Evolutionary conservation across 108 stramenopile genomes (phyloP), one percentile per base, ranked within the genome.

Genomic region (Cyclotella atomus): DNA sequence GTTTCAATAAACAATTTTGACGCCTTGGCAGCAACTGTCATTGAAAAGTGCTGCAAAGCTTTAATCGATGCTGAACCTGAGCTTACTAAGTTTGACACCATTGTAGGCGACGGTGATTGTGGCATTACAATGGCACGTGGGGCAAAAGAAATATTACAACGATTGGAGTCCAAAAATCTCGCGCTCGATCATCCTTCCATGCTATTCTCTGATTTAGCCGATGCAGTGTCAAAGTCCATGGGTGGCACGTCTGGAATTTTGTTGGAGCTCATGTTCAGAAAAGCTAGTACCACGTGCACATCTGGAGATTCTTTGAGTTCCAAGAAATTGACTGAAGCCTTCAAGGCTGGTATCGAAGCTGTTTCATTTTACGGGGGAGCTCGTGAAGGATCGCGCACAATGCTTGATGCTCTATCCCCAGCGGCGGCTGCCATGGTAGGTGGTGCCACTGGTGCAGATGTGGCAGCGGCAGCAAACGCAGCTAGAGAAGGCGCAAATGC

Each of bases 81-180:
- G 12, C 76, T 97, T 16, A 97, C 95, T 6, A 89, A 89, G 53
- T 94, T 88, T 70, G 95, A 96, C 68, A 88, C 86, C 16, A 96
- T 97, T 64, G 96, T 97, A 4, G 99, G 99, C 6, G 99, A 99
- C 68, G 98, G 98, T 12, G 99, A 99, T 69, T 98, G 97, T 81
- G 99, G 99, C 1, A 87, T 89, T 12, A 98, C 98, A 19, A 95
- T 98, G 87, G 83, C 91, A 75, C 87, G 96, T 33, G 99, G 98
- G 29, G 98, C 97, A 17, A 83, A 84, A 52, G 93, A 94, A 56
- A 74, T 96, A 20, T 71, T 75, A 54, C 54, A 87, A 28, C 76
- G 87, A 23, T 35, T 96, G 8, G 82, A 89, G n/a, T 62, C 32
- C 1, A 77, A 82, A 36, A 43, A 9, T 1, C 59, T 90, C 0